Evolutionary conservation across 768 basidiomycete genomes (phyloP), one percentile per base, ranked within the genome.

Genomic region (Mycena alexandri): DNA sequence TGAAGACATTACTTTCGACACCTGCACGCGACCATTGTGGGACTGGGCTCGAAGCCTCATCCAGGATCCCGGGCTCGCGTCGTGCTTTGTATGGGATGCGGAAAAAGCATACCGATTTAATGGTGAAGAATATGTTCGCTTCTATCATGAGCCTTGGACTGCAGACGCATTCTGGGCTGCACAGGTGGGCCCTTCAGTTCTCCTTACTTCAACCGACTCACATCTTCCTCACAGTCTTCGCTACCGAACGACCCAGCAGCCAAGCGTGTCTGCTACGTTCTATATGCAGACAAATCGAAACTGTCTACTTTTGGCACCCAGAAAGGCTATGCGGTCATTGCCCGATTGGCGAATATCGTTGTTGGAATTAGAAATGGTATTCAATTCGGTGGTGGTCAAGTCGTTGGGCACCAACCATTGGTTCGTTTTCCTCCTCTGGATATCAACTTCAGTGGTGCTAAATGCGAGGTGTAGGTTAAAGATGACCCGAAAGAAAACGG

Each of bases 61-160:
- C 0, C 34, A 61, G 11, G 71, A 79, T 52, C 70, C 71, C 0
- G 21, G 24, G 0, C 63, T 80, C 19, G 73, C 67, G 0, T 70
- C 63, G 2, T 58, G 72, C 29, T 72, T 79, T 42, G 56, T 62
- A 19, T 80, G 78, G 77, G 75, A 81, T 73, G 78, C 79, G 9
- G 56, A 75, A 34, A 64, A 53, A 17, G 65, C 71, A 5, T 82
- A 60, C 67, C 78, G 74, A 58, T 77, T 63, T 48, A 69, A 79
- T 63, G 76, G 73, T 1, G 34, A 57, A 1, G n/a, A 24, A 1
- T 81, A 72, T 54, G 65, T 70, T 13, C 70, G 74, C 0, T 77
- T 81, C 52, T 59, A 77, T 33, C 67, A 81, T 59, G 79, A 84
- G 47, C 81, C 82, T 9, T 81, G 80, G 77, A 81, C 79, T n/a